Conservation (phyloP, 352 stramenopile species). For the Globisporangium canariense region DNA sequence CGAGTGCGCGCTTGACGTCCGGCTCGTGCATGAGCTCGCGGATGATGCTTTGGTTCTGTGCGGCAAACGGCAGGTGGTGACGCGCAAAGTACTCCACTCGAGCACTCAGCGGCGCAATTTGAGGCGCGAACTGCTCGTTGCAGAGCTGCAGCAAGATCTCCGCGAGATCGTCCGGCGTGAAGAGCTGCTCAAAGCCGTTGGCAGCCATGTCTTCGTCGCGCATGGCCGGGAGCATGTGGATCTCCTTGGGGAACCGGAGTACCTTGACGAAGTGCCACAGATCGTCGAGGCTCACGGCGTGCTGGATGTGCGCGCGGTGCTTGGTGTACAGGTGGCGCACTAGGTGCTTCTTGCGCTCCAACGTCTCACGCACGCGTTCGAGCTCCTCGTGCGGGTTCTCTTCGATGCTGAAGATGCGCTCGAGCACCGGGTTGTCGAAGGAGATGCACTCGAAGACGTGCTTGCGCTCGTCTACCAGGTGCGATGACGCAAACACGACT, state of each 20-base stretch:
- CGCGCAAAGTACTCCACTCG: conserved; percentile 59
- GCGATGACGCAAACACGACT: conserved; percentile 3
- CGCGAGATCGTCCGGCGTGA: conserved; percentile 55
- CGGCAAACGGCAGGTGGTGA: conserved; percentile 46
- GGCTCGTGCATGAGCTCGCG: conserved; percentile 47
- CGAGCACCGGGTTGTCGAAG: conserved; percentile 51
- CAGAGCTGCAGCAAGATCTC: conserved; percentile 68
- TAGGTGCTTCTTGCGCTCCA: conserved; percentile 53
- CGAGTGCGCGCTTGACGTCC: conserved; percentile 55
- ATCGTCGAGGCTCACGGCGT: conserved; percentile 60
- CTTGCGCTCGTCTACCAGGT: conserved; percentile 29
- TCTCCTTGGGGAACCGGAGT: conserved; percentile 46
- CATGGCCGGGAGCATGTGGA: conserved; percentile 52
- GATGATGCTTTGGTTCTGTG: conserved; percentile 54
- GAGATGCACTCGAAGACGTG: conserved; percentile 62
- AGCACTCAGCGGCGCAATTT: conserved; percentile 45
- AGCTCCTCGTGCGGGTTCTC: conserved; percentile 46
- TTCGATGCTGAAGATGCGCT: conserved; percentile 58
- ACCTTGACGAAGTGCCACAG: conserved; percentile 72
- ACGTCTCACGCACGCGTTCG: conserved; percentile 27
- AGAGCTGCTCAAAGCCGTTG: conserved; percentile 50
- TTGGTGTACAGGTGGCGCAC: conserved; percentile 59
- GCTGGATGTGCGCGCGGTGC: conserved; percentile 28
- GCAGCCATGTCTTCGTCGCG: conserved; percentile 47
- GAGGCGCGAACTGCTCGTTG: conserved; percentile 73